Conservation (phyloP, 1,139 yeast species). For the Saccharomyces pastorianus region DNA sequence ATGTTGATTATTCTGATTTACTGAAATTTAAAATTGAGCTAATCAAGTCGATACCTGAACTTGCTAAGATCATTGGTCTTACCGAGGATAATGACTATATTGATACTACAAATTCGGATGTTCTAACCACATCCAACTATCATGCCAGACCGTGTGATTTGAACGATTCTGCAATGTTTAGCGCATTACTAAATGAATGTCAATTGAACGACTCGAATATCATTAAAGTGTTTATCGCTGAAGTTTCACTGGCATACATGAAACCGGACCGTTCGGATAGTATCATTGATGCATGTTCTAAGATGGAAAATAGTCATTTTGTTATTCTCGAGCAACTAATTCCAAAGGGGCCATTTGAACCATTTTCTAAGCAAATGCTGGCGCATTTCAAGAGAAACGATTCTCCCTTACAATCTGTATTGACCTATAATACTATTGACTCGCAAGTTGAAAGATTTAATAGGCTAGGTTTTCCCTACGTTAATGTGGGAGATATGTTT, state of each 20-base stretch:
- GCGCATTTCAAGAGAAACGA: slow-evolving; percentile 59
- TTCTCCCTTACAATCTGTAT: slow-evolving; percentile 64
- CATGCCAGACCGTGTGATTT: slow-evolving; percentile 64
- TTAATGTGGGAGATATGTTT: slow-evolving; percentile 48
- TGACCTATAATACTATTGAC: slow-evolving; percentile 43
- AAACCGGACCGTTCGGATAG: slow-evolving; percentile 56
- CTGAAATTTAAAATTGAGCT: slow-evolving; percentile 46
- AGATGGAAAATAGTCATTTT: slow-evolving; percentile 49
- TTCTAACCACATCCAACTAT: slow-evolving; percentile 43
- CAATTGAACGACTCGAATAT: slow-evolving; percentile 29
- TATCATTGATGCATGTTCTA: slow-evolving; percentile 44
- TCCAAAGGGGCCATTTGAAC: slow-evolving; percentile 54
- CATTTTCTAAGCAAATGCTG: slow-evolving; percentile 71
- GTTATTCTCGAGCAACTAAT: slow-evolving; percentile 63
- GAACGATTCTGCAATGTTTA: slow-evolving; percentile 41
- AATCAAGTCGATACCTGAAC: slow-evolving; percentile 43
- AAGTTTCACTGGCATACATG: slow-evolving; percentile 80
- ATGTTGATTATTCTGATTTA: slow-evolving; percentile 70
- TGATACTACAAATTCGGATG: slow-evolving; percentile 2
- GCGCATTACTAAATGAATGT: slow-evolving; percentile 31
- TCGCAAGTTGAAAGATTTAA: slow-evolving; percentile 47
- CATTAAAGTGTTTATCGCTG: slow-evolving; percentile 61
- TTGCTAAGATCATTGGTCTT: slow-evolving; percentile 41
- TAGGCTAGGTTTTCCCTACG: slow-evolving; percentile 40
- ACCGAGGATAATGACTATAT: slow-evolving; percentile 2